A percentile compares a stretch with the other conserved stretches of the same genome.
Evolutionary conservation across 257 asterid genomes (phyloP).

Genomic region (Anisodus tanguticus): DNA sequence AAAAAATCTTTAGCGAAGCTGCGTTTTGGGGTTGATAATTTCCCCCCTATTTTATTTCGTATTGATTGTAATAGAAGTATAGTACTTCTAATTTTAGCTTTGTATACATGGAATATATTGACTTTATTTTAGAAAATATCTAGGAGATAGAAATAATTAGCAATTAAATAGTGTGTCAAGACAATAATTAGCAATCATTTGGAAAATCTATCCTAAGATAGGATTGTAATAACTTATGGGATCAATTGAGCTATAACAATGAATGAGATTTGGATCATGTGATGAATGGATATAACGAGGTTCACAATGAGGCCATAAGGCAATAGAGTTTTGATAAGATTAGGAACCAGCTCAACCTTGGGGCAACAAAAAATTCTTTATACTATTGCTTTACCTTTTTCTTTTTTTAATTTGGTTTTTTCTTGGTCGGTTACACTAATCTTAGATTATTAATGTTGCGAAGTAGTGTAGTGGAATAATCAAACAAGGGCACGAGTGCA

Average conservation of each 20-base stretch:
- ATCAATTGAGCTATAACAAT: not conserved
- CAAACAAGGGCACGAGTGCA: constrained; percentile 16
- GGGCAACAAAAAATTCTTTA: not conserved
- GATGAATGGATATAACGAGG: not conserved
- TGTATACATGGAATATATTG: not conserved
- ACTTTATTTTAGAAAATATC: not conserved
- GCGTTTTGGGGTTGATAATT: no score
- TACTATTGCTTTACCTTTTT: not conserved
- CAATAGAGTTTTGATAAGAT: not conserved
- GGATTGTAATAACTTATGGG: not conserved
- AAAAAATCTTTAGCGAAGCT: no score
- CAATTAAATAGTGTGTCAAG: not conserved
- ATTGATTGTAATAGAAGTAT: not conserved
- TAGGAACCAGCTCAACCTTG: constrained; percentile 19
- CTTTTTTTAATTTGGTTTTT: not conserved
- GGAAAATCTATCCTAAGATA: constrained; percentile 14
- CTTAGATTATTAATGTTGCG: not conserved
- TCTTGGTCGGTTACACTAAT: not conserved
- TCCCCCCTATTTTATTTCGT: no score
- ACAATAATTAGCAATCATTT: constrained; percentile 10
- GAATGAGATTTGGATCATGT: not conserved
- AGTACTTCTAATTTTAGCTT: not conserved
- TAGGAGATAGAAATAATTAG: no score
- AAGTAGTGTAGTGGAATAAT: constrained; percentile 8
- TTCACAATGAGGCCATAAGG: constrained; percentile 1